phyloP scores from a whole-genome alignment of 495 filamentous ascomycete genomes.

The Parathielavia hyrcaniae region DNA sequence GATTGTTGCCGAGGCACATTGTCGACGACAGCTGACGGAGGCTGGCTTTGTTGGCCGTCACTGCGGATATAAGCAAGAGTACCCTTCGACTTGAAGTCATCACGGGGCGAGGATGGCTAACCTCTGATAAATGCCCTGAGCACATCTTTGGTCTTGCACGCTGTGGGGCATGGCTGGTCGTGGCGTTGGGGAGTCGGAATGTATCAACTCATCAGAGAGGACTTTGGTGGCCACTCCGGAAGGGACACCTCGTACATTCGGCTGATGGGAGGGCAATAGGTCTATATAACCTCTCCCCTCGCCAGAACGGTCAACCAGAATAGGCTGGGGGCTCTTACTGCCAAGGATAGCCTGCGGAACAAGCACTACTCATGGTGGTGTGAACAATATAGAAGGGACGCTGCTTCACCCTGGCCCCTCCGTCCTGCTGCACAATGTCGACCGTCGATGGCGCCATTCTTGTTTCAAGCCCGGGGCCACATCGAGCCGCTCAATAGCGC shows the following conservation, averaged over 20 bases:
- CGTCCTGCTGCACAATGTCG: conserved; percentile 10
- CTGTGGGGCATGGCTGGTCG: conserved; percentile 22
- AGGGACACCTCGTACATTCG: neutral
- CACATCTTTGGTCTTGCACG: conserved; percentile 11
- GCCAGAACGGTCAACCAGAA: neutral
- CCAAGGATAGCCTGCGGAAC: conserved; percentile 7
- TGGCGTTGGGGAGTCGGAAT: neutral
- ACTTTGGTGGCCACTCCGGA: neutral
- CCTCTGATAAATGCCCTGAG: conserved; percentile 9
- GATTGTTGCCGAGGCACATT: conserved; percentile 9
- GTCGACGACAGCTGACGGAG: neutral
- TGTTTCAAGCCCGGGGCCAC: neutral
- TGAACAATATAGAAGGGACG: conserved; percentile 9
- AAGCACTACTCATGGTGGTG: neutral
- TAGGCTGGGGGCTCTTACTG: neutral
- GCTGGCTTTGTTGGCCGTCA: conserved; percentile 6
- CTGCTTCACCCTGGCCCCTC: neutral
- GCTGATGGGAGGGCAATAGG: neutral
- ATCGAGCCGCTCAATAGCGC: neutral
- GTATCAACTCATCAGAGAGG: neutral
- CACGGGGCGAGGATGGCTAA: conserved; percentile 15
- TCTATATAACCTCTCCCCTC: conserved; percentile 7
- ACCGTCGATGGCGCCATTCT: conserved; percentile 5
- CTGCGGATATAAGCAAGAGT: conserved; percentile 11
- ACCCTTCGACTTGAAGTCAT: neutral